These are phyloP conservation scores for Citeromyces hawaiiensis DNA, from an alignment of 1,139 yeast species.

Conservation along the genomic window DNA sequence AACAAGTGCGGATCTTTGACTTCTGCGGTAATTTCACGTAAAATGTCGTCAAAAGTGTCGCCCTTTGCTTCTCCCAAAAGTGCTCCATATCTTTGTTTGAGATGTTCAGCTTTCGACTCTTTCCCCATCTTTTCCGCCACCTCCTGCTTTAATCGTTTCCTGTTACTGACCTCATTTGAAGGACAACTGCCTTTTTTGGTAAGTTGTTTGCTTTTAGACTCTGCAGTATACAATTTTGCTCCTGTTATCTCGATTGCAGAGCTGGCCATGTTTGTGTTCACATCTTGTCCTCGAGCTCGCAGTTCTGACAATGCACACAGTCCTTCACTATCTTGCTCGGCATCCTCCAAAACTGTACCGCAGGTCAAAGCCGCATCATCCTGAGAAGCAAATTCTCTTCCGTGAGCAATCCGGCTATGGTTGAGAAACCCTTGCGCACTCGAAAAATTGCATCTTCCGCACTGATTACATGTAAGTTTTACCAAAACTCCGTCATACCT, in stretches of 20 bases:
- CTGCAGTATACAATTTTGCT: slow-evolving; percentile 1
- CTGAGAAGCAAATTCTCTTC: slow-evolving; percentile 59
- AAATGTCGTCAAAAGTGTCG: slow-evolving; percentile 12
- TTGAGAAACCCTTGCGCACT: slow-evolving; percentile 74
- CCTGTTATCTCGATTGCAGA: slow-evolving; percentile 3
- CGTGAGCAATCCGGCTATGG: slow-evolving; percentile 64
- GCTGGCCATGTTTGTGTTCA: slow-evolving; percentile 20
- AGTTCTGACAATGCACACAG: slow-evolving; percentile 29
- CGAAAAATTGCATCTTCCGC: slow-evolving; percentile 57
- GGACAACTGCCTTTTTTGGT: background rate
- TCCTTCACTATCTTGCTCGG: slow-evolving; percentile 50
- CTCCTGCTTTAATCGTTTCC: slow-evolving; percentile 4
- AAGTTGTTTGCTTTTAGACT: slow-evolving; percentile 1
- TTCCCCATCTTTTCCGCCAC: slow-evolving; percentile 3
- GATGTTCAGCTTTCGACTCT: slow-evolving; percentile 3
- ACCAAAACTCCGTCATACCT: slow-evolving; percentile 65
- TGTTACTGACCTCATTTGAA: background rate
- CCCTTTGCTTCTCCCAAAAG: slow-evolving; percentile 4
- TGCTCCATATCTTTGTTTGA: background rate
- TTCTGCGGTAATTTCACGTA: slow-evolving; percentile 14
- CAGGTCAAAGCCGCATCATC: slow-evolving; percentile 66
- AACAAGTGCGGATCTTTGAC: slow-evolving; percentile 17
- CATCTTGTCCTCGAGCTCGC: slow-evolving; percentile 25
- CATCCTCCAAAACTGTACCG: slow-evolving; percentile 43
- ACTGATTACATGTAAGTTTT: slow-evolving; percentile 52